Base-by-base conservation (phyloP, 2,329 filamentous ascomycete genomes). In the Fusarium siculi region DNA sequence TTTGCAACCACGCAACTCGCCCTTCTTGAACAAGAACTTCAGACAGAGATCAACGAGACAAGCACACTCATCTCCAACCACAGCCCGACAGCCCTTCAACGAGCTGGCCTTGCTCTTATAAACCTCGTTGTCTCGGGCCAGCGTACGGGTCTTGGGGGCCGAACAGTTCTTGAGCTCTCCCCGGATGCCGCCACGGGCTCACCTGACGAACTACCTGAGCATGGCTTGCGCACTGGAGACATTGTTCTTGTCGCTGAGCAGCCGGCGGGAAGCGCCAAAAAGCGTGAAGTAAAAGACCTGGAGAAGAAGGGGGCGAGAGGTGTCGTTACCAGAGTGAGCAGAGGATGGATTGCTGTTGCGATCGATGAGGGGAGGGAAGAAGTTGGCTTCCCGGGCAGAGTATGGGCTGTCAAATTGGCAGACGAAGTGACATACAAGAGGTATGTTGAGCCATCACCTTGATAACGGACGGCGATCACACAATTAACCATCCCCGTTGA, bases 91-190 rank as follows among this genome's bases (percentile, higher is more conserved):
- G 86, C 89, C 2, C 89, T 97, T 18, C 89, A 93, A 79, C 90
- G 92, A 66, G 93, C 93, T 10, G 94, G 94, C n/a, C 87, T 94
- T 44, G 94, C 94, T 37, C 86, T 96, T 76, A 90, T 91, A 21
- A 96, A 95, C 81, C 89, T 98, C 14, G 84, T 89, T 37, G 85
- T 97, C 39, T 85, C 88, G 16, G 92, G 93, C 23, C 93, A 93
- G 79, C 92, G 95, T 36, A 99, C 96, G 0, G 96, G 96, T 1
- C 86, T 98, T 42, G 96, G 95, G 21, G 96, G 96, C n/a, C 93
- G 94, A 73, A 94, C 93, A 0, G 92, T 99, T 4, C 85, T 98
- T 7, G 95, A 98, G 81, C 90, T 99, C 3, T 84, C 84, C 21
- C 85, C 90, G 0, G 96, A 98, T 78, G 83, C 89, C n/a, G 93